Base-by-base conservation (phyloP, 2,329 filamentous ascomycete genomes). In the Metarhizium brunneum region DNA sequence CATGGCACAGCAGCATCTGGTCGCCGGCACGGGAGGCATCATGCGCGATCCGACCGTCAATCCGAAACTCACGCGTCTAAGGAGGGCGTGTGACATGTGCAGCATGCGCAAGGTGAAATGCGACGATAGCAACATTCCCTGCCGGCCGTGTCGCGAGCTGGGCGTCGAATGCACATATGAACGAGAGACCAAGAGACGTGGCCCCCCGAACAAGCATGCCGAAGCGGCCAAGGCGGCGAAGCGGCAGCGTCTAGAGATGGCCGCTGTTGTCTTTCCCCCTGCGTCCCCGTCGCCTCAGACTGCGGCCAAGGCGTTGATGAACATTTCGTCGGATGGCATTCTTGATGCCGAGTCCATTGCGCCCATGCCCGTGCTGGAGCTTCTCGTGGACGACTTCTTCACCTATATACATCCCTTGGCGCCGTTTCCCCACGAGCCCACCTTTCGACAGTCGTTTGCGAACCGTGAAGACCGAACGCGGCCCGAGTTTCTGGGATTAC, bases 351-450 rank as follows among this genome's bases (percentile, higher is more conserved):
- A 92, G 65, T 76, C 81, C 2, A 90, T 92, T 58, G 87, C 86
- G 45, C 85, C 87, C 0, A 76, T 86, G 68, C 79, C 82, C 7
- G 82, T 86, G 11, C 73, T 92, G 53, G 79, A 86, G 63, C 77
- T 86, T 2, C 76, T 91, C 16, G 81, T 92, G 56, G 86, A 91
- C 67, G 88, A 92, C 71, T 92, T 89, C 76, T 92, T 91, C 71
- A 90, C 85, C 18, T 90, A 90, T 66, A 86, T 91, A 54, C 86
- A 91, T 62, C 88, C 88, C 1, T 77, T 92, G 8, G 82, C 82
- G 56, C 88, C 88, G 0, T 91, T 92, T 56, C 88, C 88, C 0
- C 88, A 92, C 68, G 86, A 91, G 65, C 86, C 87, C 0, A 87
- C 86, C 4, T 91, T 92, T 67, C 80, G 87, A 25, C 79, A 83